These are phyloP conservation scores for Camelina laxa DNA, from an alignment of 345 rosid genomes.

Conservation along the genomic window DNA sequence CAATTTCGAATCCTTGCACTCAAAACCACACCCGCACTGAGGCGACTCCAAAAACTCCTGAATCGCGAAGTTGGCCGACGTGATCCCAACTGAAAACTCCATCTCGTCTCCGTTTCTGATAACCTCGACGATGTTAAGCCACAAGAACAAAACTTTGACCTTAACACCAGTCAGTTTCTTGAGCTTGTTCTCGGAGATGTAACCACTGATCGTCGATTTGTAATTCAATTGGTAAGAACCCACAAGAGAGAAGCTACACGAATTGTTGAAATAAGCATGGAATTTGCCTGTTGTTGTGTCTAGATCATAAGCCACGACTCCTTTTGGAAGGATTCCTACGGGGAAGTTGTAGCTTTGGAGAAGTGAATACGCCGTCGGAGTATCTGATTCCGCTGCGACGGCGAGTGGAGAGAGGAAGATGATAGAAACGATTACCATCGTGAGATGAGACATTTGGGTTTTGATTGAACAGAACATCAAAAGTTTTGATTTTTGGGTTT, in stretches of 20 bases:
- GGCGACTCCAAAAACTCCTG: constrained; percentile 86
- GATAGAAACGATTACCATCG: constrained; percentile 17
- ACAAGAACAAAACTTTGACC: constrained; percentile 82
- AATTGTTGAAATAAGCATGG: constrained; percentile 58
- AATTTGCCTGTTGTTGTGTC: constrained; percentile 68
- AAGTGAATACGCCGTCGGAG: constrained; percentile 66
- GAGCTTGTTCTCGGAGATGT: constrained; percentile 65
- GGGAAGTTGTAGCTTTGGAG: constrained; percentile 78
- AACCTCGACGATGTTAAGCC: constrained; percentile 95
- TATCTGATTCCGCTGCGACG: constrained; percentile 38
- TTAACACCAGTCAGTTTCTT: constrained; percentile 71
- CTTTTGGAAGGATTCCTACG: constrained; percentile 79
- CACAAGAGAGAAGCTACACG: constrained; percentile 85
- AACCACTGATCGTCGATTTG: constrained; percentile 76
- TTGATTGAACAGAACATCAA: background rate
- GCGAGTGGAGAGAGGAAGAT: constrained; percentile 45
- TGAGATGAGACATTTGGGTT: constrained; percentile 27
- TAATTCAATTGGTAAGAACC: constrained; percentile 88
- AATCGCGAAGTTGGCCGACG: constrained; percentile 75
- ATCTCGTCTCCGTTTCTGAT: constrained; percentile 61
- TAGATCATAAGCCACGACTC: constrained; percentile 63
- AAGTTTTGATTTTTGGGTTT: background rate
- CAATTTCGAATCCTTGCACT: constrained; percentile 54
- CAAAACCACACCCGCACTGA: constrained; percentile 94
- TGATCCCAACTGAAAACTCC: constrained; percentile 87